Evolutionary conservation across 2,329 filamentous ascomycete species (phyloP), one percentile per base, ranked within the genome.

Genomic region (Tolypocladium ovalisporum): DNA sequence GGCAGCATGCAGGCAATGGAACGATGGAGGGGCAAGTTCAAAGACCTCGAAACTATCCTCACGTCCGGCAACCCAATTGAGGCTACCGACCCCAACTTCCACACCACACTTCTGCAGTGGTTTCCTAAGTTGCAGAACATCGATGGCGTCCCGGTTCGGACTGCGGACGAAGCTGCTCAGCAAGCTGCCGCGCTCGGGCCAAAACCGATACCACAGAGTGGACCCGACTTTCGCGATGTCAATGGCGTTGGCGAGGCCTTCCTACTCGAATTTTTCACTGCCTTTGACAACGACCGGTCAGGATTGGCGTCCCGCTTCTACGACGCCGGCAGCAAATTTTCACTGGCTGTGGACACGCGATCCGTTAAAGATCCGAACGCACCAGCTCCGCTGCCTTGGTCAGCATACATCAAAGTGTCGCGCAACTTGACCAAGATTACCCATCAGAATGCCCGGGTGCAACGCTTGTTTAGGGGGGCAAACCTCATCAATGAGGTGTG

Each of bases 81-180:
- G 62, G 69, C 73, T 1, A 73, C 79, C 56, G 73, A 79, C 29
- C 80, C 85, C 10, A 79, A 81, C 59, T 88, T 87, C 69, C 79
- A 83, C 58, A 74, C 80, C 19, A 87, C 90, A 54, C 75, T 97
- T 58, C 76, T 89, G 35, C 83, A 84, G 44, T 95, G 90, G 87
- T 97, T 90, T 67, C 92, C 90, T 1, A 87, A 84, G 59, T 80
- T 97, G 19, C 84, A 86, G 65, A 82, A 86, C 59, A 76, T 97
- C 62, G 96, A 95, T 70, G 84, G 85, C 56, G 76, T 83, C 7
- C 82, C 87, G 66, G 83, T 96, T 22, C 84, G 90, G 59, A 88
- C 87, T 1, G 79, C 85, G 0, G 84, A 89, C 65, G 83, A 91
- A 65, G 76, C 88, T 55, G 82, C 82, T 10, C 78, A 83, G 57